These are phyloP conservation scores for Rhodocollybia butyracea DNA, from an alignment of 768 basidiomycete species.

Conservation along the genomic window DNA sequence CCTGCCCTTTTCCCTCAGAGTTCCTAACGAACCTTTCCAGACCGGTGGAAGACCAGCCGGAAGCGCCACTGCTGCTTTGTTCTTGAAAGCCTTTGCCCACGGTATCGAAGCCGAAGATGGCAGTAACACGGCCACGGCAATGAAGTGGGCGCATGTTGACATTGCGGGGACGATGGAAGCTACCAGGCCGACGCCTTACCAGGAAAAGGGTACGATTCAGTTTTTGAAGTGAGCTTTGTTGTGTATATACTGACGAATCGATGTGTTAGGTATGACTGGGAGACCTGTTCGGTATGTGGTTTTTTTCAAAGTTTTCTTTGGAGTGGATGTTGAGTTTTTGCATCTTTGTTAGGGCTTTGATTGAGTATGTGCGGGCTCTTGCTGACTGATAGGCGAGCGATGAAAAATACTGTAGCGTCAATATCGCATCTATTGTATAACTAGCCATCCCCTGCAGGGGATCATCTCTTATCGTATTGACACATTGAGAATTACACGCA, in stretches of 20 bases:
- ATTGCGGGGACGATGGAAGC: slow-evolving; percentile 80
- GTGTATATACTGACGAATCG: too few species aligned
- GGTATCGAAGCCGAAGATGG: slow-evolving; percentile 61
- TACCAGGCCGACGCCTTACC: slow-evolving; percentile 54
- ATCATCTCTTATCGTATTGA: too few species aligned
- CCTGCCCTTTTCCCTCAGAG: slow-evolving; percentile 1
- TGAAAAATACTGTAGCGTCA: not conserved
- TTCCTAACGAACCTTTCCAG: slow-evolving; percentile 33
- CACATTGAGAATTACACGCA: too few species aligned
- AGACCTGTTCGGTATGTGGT: slow-evolving; percentile 37
- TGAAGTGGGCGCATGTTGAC: slow-evolving; percentile 88
- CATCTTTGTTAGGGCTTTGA: not conserved
- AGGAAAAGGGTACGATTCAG: slow-evolving; percentile 71
- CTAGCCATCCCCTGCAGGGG: too few species aligned
- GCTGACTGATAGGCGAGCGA: not conserved
- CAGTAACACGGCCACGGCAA: slow-evolving; percentile 40
- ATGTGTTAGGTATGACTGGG: slow-evolving; percentile 8
- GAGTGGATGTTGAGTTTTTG: not conserved
- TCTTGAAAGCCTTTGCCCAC: slow-evolving; percentile 80
- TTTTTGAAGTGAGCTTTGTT: slow-evolving; percentile 80
- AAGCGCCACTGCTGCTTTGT: slow-evolving; percentile 78
- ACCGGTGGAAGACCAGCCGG: slow-evolving; percentile 73
- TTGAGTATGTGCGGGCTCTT: slow-evolving; percentile 2
- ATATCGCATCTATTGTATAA: not conserved
- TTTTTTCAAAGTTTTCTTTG: not conserved